Base-by-base conservation (phyloP, 1,139 yeast genomes). In the Scheffersomyces stambukii region DNA sequence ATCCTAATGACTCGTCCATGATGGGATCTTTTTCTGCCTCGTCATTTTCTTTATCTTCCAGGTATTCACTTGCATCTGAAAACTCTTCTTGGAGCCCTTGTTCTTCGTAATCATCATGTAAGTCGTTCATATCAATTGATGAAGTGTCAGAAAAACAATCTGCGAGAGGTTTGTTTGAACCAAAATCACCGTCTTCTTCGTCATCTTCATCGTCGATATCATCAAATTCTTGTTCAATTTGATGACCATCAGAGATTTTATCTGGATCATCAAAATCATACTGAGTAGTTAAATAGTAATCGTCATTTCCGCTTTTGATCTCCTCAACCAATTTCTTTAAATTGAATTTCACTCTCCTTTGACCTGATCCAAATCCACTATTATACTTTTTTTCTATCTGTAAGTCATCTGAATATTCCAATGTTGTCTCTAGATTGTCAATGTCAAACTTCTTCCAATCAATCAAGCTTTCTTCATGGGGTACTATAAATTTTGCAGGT, bases 281-380 rank as follows among this genome's bases (percentile, higher is more conserved):
- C 40, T 81, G 89, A 0, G 89, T 81, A 0, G 88, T 81, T 45
- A 80, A 58, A 40, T 81, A 81, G 36, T 68, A 64, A 1, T 57
- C 57, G 15, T 57, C 64, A 30, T 33, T 31, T 0, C 73, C 77
- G 3, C 41, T 31, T 8, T 42, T 33, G 16, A 77, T 45, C 35
- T 54, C 56, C 1, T 52, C 46, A 31, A 78, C 44, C 33, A 80
- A 63, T 13, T 75, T 74, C 0, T 41, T 43, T 35, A 80, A 60
- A 2, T 56, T 46, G 73, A 78, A 65, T 33, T 60, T 60, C 9
- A 64, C 52, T 38, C 86, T 55, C 32, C 61, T 54, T 17, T 64
- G 60, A 1, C 85, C 85, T 17, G 77, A 68, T 1, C 89, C 89
- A 54, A 74, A 81, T 3, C 89, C 89, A 29, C 75, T 74, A 23